These are phyloP conservation scores for Aciculoconidium aculeatum DNA, from an alignment of 805 yeast species.

Conservation along the genomic window DNA sequence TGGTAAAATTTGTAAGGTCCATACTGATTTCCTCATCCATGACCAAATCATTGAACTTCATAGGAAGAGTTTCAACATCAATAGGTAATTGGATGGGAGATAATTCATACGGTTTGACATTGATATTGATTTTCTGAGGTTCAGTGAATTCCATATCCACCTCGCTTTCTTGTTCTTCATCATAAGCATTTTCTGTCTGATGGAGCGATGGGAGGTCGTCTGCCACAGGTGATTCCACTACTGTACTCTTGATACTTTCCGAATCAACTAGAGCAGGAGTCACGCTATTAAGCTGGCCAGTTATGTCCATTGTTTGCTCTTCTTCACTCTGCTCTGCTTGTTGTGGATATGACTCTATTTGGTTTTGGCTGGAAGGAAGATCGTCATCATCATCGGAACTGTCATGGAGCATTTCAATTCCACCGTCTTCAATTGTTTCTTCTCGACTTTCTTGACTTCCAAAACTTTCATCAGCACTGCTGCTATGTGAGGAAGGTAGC, in stretches of 20 bases:
- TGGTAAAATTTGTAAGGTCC: slow-evolving; percentile 10
- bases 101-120: too few relatives aligned
- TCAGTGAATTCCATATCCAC: slow-evolving; percentile 20
- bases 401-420: slow-evolving; percentile 14
- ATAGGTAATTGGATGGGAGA: too few relatives aligned
- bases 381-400: slow-evolving; percentile 18
- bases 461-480: slow-evolving; percentile 5
- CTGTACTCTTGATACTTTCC: too few relatives aligned
- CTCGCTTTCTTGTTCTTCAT: slow-evolving; percentile 10
- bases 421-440: slow-evolving; percentile 8
- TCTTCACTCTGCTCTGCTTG: slow-evolving; percentile 10
- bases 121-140: slow-evolving; percentile 6
- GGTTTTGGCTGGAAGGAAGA: too few relatives aligned
- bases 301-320: slow-evolving; percentile 27
- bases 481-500: slow-evolving; percentile 7
- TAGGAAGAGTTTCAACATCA: too few relatives aligned
- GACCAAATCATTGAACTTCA: slow-evolving; percentile 1
- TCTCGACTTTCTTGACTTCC: slow-evolving; percentile 1
- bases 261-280: slow-evolving; percentile 2
- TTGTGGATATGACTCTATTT: too few relatives aligned
- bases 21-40: slow-evolving; percentile 5
- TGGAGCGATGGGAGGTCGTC: slow-evolving; percentile 2
- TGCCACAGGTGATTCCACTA: background rate
- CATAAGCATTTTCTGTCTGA: slow-evolving; percentile 3
- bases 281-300: slow-evolving; percentile 4